A percentile compares a stretch with the other conserved stretches of the same genome.
Evolutionary conservation across 2,329 filamentous ascomycete genomes (phyloP).

Genomic region (Plenodomus tracheiphilus): DNA sequence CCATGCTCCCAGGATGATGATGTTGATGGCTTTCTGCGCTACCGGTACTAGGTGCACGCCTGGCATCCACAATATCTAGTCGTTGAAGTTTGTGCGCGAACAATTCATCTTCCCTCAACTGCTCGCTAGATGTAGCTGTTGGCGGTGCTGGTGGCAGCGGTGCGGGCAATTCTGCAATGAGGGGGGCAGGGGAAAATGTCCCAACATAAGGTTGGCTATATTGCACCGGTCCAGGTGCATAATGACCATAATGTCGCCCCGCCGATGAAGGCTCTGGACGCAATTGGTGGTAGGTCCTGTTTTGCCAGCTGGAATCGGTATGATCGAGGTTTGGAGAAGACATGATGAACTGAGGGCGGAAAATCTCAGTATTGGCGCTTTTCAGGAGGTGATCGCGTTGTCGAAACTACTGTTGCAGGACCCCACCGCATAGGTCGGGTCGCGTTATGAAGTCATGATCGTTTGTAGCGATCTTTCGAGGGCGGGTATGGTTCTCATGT

Average conservation of each 20-base stretch:
- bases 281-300: conserved; percentile 13
- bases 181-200: conserved; percentile 3
- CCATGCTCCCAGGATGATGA: conserved; percentile 15
- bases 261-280: conserved; percentile 8
- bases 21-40: conserved; percentile 19
- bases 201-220: conserved; percentile 29
- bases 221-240: conserved; percentile 3
- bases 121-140: conserved; percentile 31
- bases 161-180: conserved; percentile 35
- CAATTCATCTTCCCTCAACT: conserved; percentile 35
- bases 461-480: no score
- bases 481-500: no score
- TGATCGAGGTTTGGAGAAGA: background rate
- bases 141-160: conserved; percentile 29
- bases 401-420: background rate
- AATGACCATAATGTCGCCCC: conserved; percentile 4
- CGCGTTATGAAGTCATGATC: no score
- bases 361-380: background rate
- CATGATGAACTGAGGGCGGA: background rate
- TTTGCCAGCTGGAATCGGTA: conserved; percentile 4
- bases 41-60: conserved; percentile 24
- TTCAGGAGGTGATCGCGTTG: background rate
- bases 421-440: no score
- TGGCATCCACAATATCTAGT: conserved; percentile 30
- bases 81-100: conserved; percentile 33